Conservation (phyloP, 2,329 filamentous ascomycete species). For the Thelonectria discophora region DNA sequence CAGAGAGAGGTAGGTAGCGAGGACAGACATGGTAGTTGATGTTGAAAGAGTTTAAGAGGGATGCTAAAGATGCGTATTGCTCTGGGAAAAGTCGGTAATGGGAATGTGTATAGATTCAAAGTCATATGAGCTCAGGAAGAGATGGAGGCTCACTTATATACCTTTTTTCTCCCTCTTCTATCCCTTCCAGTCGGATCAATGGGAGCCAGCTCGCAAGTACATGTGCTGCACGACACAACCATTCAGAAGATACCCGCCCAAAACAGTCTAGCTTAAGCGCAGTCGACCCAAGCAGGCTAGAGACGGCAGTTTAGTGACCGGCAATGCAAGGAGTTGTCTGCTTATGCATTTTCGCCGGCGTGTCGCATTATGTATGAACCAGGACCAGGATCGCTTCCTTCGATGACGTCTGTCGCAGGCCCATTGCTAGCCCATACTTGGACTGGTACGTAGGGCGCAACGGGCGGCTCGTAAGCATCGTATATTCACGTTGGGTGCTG, state of each 20-base stretch:
- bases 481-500: neutral
- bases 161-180: neutral
- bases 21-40: neutral
- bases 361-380: neutral
- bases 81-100: neutral
- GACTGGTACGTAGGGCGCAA: neutral
- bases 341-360: neutral
- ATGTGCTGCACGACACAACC: neutral
- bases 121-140: neutral
- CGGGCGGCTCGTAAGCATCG: too few relatives aligned
- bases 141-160: neutral
- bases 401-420: neutral
- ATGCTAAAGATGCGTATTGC: neutral
- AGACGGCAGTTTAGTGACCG: neutral
- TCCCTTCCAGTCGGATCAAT: neutral
- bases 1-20: neutral
- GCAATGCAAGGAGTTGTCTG: neutral
- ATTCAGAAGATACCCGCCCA: neutral
- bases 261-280: slow-evolving; percentile 22
- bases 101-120: neutral
- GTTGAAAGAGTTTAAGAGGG: neutral
- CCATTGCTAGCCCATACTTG: neutral
- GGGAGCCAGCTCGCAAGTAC: neutral
- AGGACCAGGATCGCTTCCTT: neutral
- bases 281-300: slow-evolving; percentile 4